phyloP scores from a whole-genome alignment of 257 asterid species.

The Paraleonurus japonicus region DNA sequence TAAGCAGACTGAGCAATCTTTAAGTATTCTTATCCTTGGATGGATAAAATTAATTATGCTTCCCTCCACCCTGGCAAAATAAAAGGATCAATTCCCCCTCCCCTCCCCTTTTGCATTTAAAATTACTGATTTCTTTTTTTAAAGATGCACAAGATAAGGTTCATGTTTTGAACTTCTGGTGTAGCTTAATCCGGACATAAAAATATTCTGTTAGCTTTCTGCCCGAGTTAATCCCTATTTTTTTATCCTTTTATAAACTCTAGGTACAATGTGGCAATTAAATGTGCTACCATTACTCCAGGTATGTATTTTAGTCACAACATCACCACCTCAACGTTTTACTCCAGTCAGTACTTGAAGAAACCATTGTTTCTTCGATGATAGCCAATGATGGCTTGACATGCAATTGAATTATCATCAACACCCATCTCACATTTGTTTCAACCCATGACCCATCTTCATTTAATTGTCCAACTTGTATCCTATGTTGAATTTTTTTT shows the following conservation, averaged over 20 bases:
- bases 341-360: conserved; percentile 3
- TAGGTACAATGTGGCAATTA: conserved; percentile 84
- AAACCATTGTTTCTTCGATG: conserved; percentile 12
- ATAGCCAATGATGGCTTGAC: conserved; percentile 5
- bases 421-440: conserved; percentile 14
- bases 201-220: not conserved
- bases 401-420: not conserved
- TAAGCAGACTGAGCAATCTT: not conserved
- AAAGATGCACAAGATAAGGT: not conserved
- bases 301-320: conserved; percentile 40
- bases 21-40: not conserved
- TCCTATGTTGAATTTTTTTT: conserved; percentile 15
- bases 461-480: not conserved
- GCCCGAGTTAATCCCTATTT: conserved; percentile 10
- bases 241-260: conserved; percentile 23
- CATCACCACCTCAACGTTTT: conserved; percentile 13
- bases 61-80: not conserved
- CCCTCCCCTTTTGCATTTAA: not conserved
- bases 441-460: not conserved
- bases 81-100: not conserved
- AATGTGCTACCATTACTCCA: conserved; percentile 90
- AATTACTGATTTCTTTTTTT: not conserved
- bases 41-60: no score
- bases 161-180: conserved; percentile 4
- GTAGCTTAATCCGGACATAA: not conserved